phyloP scores from a whole-genome alignment of 2,329 filamentous ascomycete genomes.

The Trichophyton rubrum region DNA sequence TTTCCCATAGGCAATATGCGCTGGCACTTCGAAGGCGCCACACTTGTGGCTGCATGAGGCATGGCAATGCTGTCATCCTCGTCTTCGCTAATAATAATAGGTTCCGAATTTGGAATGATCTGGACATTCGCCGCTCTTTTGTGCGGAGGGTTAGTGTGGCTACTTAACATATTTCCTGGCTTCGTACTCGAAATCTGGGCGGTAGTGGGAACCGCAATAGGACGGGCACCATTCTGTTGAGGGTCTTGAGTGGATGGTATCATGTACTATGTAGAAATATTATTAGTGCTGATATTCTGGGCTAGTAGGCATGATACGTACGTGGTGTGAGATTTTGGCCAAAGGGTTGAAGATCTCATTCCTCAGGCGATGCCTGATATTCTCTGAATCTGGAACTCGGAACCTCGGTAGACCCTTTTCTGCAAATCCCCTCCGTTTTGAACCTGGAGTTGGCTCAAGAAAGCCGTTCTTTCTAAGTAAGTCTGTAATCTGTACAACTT shows the following conservation, averaged over 20 bases:
- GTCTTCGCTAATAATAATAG: not conserved
- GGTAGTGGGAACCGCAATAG: not conserved
- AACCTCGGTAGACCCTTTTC: slow-evolving; percentile 22
- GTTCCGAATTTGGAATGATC: not conserved
- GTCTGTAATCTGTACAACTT: slow-evolving; percentile 21
- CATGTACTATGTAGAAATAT: not conserved
- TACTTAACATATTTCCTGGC: not conserved
- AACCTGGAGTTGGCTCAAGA: slow-evolving; percentile 21
- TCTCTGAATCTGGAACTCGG: slow-evolving; percentile 15
- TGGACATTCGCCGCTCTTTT: not conserved
- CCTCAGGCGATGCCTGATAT: slow-evolving; percentile 15
- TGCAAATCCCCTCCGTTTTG: slow-evolving; percentile 21
- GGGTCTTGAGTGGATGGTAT: not conserved
- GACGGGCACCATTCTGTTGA: not conserved
- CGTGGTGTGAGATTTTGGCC: slow-evolving; percentile 23
- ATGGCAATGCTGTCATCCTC: not conserved
- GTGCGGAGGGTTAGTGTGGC: not conserved
- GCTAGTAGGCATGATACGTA: slow-evolving; percentile 13
- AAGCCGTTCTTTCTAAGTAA: slow-evolving; percentile 19
- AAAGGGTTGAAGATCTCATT: slow-evolving; percentile 23
- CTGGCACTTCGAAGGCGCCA: not conserved
- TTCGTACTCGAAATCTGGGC: not conserved
- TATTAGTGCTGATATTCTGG: not conserved
- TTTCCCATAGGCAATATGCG: not conserved
- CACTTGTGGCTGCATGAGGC: not conserved